Evolutionary conservation across 2,329 filamentous ascomycete species (phyloP).

Genomic region (Pyrenochaeta sp.): DNA sequence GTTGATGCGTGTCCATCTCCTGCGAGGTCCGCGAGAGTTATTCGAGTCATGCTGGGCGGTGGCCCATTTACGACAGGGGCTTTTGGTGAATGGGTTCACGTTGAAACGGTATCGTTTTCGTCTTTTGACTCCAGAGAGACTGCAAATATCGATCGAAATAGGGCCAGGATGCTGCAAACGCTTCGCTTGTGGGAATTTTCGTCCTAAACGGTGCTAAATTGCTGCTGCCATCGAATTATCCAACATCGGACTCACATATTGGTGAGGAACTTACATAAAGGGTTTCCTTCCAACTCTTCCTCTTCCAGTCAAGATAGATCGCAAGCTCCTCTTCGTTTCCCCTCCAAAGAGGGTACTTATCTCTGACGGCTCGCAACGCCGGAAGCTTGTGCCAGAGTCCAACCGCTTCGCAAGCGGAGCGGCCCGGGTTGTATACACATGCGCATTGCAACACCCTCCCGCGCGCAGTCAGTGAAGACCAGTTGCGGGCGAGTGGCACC

Average conservation of each 20-base stretch:
- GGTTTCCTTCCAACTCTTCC: neutral
- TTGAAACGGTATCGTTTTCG: too few relatives aligned
- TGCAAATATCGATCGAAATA: too few relatives aligned
- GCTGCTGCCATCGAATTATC: too few relatives aligned
- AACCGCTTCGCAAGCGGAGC: neutral
- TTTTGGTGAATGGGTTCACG: too few relatives aligned
- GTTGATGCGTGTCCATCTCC: too few relatives aligned
- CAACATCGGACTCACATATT: neutral
- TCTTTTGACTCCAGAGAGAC: too few relatives aligned
- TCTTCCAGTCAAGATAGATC: neutral
- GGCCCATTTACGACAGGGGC: too few relatives aligned
- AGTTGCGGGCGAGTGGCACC: neutral
- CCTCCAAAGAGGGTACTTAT: constrained; percentile 7
- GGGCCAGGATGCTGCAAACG: too few relatives aligned
- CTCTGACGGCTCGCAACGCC: constrained; percentile 6
- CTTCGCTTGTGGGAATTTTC: too few relatives aligned
- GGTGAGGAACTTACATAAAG: neutral
- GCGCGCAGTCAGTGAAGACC: constrained; percentile 9
- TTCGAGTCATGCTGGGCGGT: too few relatives aligned
- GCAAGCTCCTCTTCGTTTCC: constrained; percentile 2
- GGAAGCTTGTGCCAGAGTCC: constrained; percentile 7
- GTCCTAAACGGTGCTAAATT: too few relatives aligned
- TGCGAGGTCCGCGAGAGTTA: too few relatives aligned
- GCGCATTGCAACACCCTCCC: neutral
- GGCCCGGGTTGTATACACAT: constrained; percentile 1